phyloP scores from a whole-genome alignment of 2,329 filamentous ascomycete genomes.

The Immersiporthe knoxdaviesiana region DNA sequence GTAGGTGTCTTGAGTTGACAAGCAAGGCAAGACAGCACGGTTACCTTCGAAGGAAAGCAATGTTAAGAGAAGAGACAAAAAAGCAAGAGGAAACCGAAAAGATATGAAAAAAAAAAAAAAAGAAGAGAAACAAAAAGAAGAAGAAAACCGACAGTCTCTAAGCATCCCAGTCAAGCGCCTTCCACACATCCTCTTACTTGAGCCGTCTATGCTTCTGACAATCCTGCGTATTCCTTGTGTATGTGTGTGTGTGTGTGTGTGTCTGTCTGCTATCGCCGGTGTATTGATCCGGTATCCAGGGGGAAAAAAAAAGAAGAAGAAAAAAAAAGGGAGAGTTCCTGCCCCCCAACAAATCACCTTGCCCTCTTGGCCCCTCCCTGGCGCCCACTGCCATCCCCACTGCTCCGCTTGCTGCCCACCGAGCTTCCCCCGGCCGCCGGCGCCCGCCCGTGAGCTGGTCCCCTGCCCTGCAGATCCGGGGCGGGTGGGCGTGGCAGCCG shows the following conservation, averaged over 20 bases:
- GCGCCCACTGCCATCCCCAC: conserved; percentile 19
- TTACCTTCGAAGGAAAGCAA: background rate
- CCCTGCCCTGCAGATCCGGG: conserved; percentile 14
- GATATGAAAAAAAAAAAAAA: background rate
- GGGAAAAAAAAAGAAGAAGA: no score
- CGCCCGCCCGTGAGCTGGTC: conserved; percentile 27
- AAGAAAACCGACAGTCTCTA: background rate
- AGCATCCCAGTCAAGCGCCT: background rate
- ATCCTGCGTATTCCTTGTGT: background rate
- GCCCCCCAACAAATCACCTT: conserved; percentile 13
- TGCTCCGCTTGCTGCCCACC: conserved; percentile 23
- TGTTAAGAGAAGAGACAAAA: background rate
- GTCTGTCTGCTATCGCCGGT: no score
- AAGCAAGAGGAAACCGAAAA: no score
- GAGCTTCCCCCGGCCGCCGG: conserved; percentile 7
- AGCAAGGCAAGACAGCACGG: background rate
- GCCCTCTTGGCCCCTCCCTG: conserved; percentile 29
- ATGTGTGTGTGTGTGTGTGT: background rate
- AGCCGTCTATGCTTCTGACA: background rate
- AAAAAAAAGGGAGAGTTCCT: no score
- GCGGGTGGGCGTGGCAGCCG: background rate
- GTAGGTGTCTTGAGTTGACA: background rate
- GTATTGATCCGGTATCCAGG: background rate
- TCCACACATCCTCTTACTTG: background rate
- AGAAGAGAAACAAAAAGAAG: background rate